Base-by-base conservation (phyloP, 805 yeast genomes). In the Kuraishia piskuri region DNA sequence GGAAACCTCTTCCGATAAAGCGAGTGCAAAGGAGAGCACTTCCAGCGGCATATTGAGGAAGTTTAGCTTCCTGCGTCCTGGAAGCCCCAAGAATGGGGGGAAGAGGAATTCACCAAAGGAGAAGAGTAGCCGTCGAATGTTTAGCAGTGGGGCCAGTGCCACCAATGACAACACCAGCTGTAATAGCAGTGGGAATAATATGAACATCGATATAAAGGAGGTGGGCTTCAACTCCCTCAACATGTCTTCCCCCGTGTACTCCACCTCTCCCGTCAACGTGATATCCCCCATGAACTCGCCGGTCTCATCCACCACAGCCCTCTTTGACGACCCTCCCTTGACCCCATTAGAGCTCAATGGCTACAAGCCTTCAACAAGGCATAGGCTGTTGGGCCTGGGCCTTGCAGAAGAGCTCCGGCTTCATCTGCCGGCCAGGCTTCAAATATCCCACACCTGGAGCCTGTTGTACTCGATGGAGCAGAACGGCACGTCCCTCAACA, bases 401-500 rank as follows among this genome's bases (percentile, higher is more conserved):
- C 69, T 92, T 61, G 94, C 94, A 0, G 86, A 79, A 54, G 90
- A 89, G 53, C 76, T 92, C 37, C 74, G 96, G 48, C 71, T 74
- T 24, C 75, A 89, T 52, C 65, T 94, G 55, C 96, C 97, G 0
- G 77, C 88, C 3, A 73, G 97, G 49, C 71, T 88, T 45, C 97
- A 90, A 65, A 73, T 92, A 22, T 80, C 80, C 56, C 84, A 86
- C 44, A 77, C 78, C 5, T 94, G 98, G 99, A 68, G 76, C 5
- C 67, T 94, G 50, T 67, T 83, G 2, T 92, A 91, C 64, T 85
- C 94, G n/a, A 68, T 89, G 56, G 97, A 91, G 59, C 97, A 90
- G 66, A 88, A 90, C 65, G 99, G 99, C 0, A 84, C 96, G 0
- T 88, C 96, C 0, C 67, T 92, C 52, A 82, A 79, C 54, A 90